Conservation (phyloP, 352 stramenopile genomes). For the Discostella stelligera region DNA sequence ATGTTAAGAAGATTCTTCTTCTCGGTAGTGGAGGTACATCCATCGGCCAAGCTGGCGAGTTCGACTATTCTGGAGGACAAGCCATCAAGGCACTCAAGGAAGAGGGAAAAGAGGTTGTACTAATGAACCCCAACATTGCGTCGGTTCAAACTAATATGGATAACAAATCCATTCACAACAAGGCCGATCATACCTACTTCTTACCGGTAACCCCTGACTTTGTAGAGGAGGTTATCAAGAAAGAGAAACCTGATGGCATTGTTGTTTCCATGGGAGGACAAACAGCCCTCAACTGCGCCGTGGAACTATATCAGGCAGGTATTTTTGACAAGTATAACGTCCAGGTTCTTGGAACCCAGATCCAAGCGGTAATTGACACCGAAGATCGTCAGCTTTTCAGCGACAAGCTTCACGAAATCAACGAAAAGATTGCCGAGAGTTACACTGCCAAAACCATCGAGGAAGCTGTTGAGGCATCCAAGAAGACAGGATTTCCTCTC, state of each 20-base stretch:
- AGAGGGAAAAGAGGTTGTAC: slow-evolving; percentile 95
- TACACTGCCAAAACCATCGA: slow-evolving; percentile 90
- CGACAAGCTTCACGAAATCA: slow-evolving; percentile 94
- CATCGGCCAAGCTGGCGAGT: slow-evolving; percentile 98
- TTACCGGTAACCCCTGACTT: slow-evolving; percentile 93
- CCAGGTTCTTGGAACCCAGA: slow-evolving; percentile 94
- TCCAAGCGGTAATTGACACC: slow-evolving; percentile 95
- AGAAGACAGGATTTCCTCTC: slow-evolving; percentile 96
- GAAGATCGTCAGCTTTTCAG: slow-evolving; percentile 98
- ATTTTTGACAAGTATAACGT: slow-evolving; percentile 91
- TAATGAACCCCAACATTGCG: slow-evolving; percentile 99
- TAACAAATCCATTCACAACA: slow-evolving; percentile 85
- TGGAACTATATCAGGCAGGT: slow-evolving; percentile 92
- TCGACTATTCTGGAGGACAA: slow-evolving; percentile 98
- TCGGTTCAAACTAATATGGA: slow-evolving; percentile 98
- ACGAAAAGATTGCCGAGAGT: slow-evolving; percentile 93
- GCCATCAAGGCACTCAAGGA: slow-evolving; percentile 98
- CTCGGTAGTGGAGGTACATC: slow-evolving; percentile 95
- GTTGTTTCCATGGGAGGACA: slow-evolving; percentile 98
- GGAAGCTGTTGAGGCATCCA: slow-evolving; percentile 88
- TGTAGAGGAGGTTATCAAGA: slow-evolving; percentile 91
- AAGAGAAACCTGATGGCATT: slow-evolving; percentile 97
- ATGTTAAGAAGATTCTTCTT: slow-evolving; percentile 91
- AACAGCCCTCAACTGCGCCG: slow-evolving; percentile 95
- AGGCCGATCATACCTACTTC: slow-evolving; percentile 97